Evolutionary conservation across 768 basidiomycete genomes (phyloP).

Genomic region (Leccinum uliginosum): DNA sequence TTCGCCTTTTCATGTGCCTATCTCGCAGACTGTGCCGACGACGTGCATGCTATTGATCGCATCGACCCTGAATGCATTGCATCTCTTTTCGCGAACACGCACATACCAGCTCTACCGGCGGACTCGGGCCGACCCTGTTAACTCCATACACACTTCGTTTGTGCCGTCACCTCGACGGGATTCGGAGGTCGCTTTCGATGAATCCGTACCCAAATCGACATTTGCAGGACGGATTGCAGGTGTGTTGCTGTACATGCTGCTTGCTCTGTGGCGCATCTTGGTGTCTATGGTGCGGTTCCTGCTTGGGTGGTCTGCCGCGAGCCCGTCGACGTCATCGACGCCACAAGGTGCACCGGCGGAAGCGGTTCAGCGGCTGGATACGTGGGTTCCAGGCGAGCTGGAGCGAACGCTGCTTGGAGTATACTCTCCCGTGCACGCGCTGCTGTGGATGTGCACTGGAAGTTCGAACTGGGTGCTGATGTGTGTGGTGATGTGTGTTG

Average conservation of each 20-base stretch:
- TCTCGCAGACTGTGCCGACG: constrained; percentile 57
- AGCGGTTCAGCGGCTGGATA: constrained; percentile 70
- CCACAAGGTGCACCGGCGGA: constrained; percentile 37
- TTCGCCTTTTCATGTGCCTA: constrained; percentile 8
- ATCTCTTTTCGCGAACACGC: constrained; percentile 66
- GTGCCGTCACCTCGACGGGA: constrained; percentile 42
- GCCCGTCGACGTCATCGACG: constrained; percentile 32
- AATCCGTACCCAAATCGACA: constrained; percentile 42
- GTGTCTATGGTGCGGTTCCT: constrained; percentile 63
- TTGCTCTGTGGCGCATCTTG: constrained; percentile 46
- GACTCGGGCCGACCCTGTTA: constrained; percentile 50
- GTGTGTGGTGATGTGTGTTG: constrained; percentile 60
- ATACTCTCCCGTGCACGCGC: constrained; percentile 74
- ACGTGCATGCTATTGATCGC: constrained; percentile 50
- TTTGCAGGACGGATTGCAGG: constrained; percentile 35
- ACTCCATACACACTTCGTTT: constrained; percentile 67
- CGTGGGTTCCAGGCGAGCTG: constrained; percentile 73
- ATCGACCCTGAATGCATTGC: constrained; percentile 57
- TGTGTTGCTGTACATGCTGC: constrained; percentile 32
- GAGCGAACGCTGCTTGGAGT: constrained; percentile 67
- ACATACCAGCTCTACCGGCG: constrained; percentile 65
- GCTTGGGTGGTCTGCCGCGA: constrained; percentile 52
- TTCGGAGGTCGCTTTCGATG: constrained; percentile 18
- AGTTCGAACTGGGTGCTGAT: constrained; percentile 76
- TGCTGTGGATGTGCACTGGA: constrained; percentile 69